Percentiles rank a stretch among this genome's conserved stretches.
phyloP scores from a whole-genome alignment of 2,329 filamentous ascomycete species.

The Stagonosporopsis vannaccii region DNA sequence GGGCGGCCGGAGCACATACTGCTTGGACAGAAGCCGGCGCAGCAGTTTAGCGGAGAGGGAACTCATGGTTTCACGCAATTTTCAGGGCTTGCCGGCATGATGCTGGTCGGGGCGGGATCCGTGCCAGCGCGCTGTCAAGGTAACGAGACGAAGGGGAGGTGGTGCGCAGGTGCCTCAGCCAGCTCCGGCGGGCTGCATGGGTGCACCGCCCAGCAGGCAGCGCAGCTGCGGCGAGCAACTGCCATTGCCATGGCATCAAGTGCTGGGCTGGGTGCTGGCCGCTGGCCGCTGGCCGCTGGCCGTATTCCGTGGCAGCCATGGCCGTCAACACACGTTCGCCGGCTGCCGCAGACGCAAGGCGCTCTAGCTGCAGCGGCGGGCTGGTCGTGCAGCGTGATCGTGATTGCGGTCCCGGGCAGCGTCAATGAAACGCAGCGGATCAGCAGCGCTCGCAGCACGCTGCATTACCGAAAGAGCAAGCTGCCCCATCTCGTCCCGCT shows the following conservation, averaged over 20 bases:
- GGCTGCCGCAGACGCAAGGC: constrained; percentile 16
- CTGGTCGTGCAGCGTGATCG: constrained; percentile 23
- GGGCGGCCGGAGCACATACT: constrained; percentile 19
- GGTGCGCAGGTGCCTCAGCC: constrained; percentile 19
- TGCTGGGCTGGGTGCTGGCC: no score
- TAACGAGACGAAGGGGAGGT: constrained; percentile 28
- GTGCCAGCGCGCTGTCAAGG: constrained; percentile 33
- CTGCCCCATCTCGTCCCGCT: constrained; percentile 32
- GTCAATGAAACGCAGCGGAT: constrained; percentile 32
- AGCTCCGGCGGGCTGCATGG: constrained; percentile 25
- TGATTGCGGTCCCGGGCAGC: constrained; percentile 15
- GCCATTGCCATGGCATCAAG: constrained; percentile 11
- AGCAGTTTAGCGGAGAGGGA: constrained; percentile 34
- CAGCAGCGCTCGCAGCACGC: constrained; percentile 29
- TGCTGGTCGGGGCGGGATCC: constrained; percentile 31
- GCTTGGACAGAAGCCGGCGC: constrained; percentile 24
- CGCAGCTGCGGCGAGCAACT: constrained; percentile 12
- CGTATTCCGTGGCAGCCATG: no score
- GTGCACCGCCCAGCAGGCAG: constrained; percentile 6
- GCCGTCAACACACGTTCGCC: constrained; percentile 24
- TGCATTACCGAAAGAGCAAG: constrained; percentile 30
- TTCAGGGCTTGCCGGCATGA: constrained; percentile 30
- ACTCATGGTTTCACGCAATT: constrained; percentile 36
- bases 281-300: no score
- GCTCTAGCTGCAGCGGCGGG: constrained; percentile 20